These are phyloP conservation scores for Mycosphaerelloides madeirae DNA, from an alignment of 2,329 filamentous ascomycete genomes.

Conservation along the genomic window DNA sequence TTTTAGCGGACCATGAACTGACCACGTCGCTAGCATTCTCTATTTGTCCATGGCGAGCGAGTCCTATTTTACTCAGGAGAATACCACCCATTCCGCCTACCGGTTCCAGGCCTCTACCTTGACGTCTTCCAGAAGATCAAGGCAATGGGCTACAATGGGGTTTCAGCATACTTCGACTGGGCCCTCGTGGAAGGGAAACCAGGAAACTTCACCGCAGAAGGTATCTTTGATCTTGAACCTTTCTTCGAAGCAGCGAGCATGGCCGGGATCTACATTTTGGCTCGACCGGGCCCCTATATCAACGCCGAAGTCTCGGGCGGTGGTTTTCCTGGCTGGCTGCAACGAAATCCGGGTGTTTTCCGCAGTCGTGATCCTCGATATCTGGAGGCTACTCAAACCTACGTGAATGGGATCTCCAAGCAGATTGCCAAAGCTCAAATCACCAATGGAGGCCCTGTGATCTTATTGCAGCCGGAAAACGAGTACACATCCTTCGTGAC, in stretches of 20 bases:
- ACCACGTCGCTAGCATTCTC: constrained; percentile 46
- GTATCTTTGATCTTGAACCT: constrained; percentile 65
- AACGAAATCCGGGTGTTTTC: constrained; percentile 60
- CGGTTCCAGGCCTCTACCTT: constrained; percentile 59
- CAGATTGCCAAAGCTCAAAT: constrained; percentile 73
- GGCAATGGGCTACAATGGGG: constrained; percentile 71
- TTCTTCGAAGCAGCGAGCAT: constrained; percentile 72
- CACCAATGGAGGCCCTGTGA: constrained; percentile 74
- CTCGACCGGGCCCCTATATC: constrained; percentile 51
- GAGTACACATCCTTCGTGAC: constrained; percentile 58
- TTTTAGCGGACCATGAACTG: background rate
- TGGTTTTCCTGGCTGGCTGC: constrained; percentile 76
- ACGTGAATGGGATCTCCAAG: constrained; percentile 57
- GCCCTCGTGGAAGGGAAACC: constrained; percentile 68
- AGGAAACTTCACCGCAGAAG: constrained; percentile 64
- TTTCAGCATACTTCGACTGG: constrained; percentile 79
- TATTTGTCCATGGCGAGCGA: constrained; percentile 65
- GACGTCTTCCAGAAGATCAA: constrained; percentile 81
- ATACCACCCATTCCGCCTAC: constrained; percentile 64
- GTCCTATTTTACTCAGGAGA: constrained; percentile 70
- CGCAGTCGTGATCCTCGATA: constrained; percentile 60
- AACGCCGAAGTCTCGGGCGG: constrained; percentile 74
- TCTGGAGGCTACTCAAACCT: constrained; percentile 63
- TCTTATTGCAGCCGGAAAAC: constrained; percentile 76
- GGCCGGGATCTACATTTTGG: constrained; percentile 72